These are phyloP conservation scores for Hyaloscypha variabilis DNA, from an alignment of 495 filamentous ascomycete species.

Conservation along the genomic window DNA sequence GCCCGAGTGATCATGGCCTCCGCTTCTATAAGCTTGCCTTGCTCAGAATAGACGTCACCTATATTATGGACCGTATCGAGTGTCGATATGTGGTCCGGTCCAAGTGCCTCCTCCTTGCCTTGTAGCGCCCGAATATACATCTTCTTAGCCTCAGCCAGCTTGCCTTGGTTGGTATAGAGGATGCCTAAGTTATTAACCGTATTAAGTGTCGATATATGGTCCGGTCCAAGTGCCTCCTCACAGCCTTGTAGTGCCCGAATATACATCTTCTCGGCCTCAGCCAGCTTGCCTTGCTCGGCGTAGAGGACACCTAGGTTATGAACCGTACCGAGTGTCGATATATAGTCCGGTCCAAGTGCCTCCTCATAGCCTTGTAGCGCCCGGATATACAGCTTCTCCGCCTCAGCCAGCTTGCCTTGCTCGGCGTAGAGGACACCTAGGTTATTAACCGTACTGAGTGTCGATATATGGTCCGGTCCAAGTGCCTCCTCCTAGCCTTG, in stretches of 20 bases:
- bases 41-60: slow-evolving; percentile 18
- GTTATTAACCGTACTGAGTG: slow-evolving; percentile 34
- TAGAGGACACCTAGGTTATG: slow-evolving; percentile 34
- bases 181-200: slow-evolving; percentile 30
- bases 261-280: slow-evolving; percentile 8
- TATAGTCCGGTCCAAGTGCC: slow-evolving; percentile 40
- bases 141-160: slow-evolving; percentile 19
- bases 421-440: slow-evolving; percentile 31
- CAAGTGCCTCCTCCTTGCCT: slow-evolving; percentile 40
- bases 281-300: slow-evolving; percentile 34
- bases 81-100: slow-evolving; percentile 41
- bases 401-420: slow-evolving; percentile 26
- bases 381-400: background rate
- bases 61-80: slow-evolving; percentile 34
- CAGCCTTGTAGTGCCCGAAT: slow-evolving; percentile 26
- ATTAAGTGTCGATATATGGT: slow-evolving; percentile 36
- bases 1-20: slow-evolving; percentile 35
- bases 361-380: slow-evolving; percentile 39
- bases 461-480: slow-evolving; percentile 41
- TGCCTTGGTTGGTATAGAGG: slow-evolving; percentile 26
- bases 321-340: slow-evolving; percentile 37
- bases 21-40: slow-evolving; percentile 20
- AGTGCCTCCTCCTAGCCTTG: slow-evolving; percentile 39
- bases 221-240: slow-evolving; percentile 39
- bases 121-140: slow-evolving; percentile 36